A percentile compares a stretch with the other conserved stretches of the same genome.
Evolutionary conservation across 495 filamentous ascomycete species (phyloP).

Genomic region (Tuber borchii): DNA sequence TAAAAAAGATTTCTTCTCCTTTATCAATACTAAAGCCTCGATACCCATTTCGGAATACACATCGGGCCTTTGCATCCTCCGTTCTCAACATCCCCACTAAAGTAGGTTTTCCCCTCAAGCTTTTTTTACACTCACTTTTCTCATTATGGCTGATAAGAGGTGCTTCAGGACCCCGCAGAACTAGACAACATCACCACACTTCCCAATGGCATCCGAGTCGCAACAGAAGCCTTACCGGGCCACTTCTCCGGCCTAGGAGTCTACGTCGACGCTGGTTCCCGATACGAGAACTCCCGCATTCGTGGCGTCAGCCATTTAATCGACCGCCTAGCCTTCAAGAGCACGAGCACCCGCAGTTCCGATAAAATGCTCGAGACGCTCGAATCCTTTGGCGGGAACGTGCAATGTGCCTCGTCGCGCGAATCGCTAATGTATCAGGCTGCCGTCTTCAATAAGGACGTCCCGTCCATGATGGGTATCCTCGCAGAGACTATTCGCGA

Average conservation of each 20-base stretch:
- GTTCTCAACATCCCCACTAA: constrained; percentile 12
- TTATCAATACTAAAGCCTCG: constrained; percentile 11
- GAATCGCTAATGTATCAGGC: constrained; percentile 99
- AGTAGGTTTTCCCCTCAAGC: constrained; percentile 9
- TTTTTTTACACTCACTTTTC: neutral
- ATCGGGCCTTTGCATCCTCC: constrained; percentile 20
- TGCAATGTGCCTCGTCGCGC: constrained; percentile 89
- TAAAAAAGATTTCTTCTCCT: constrained; percentile 12
- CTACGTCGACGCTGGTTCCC: constrained; percentile 92
- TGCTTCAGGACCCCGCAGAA: constrained; percentile 70
- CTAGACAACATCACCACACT: constrained; percentile 84
- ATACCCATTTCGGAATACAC: neutral
- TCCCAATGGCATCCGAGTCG: constrained; percentile 88
- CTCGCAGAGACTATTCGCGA: constrained; percentile 92
- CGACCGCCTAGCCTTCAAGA: constrained; percentile 94
- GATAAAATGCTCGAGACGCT: constrained; percentile 83
- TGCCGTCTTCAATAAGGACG: constrained; percentile 91
- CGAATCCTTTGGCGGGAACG: constrained; percentile 84
- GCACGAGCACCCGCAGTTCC: constrained; percentile 62
- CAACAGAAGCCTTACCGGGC: constrained; percentile 89
- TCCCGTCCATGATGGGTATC: constrained; percentile 72
- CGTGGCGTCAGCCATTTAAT: constrained; percentile 93
- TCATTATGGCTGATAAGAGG: constrained; percentile 20
- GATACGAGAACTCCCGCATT: constrained; percentile 80
- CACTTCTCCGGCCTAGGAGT: constrained; percentile 94